A percentile compares a stretch with the other conserved stretches of the same genome.
Conservation (phyloP, 768 basidiomycete species). For the Russula dissimulans region DNA sequence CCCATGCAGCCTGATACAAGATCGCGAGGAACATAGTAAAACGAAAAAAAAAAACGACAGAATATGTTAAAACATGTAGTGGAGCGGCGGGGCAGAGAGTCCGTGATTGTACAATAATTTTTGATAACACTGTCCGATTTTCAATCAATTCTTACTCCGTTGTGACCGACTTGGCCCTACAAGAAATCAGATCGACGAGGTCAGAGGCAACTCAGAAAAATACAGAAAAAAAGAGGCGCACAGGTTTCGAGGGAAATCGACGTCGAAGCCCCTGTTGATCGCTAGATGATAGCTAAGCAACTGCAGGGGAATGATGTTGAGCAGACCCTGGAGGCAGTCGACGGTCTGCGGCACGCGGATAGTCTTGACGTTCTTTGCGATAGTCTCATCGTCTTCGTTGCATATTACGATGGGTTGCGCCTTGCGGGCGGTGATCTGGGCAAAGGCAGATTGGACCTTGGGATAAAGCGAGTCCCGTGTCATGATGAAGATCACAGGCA, state of each 20-base stretch:
- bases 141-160: constrained; percentile 22
- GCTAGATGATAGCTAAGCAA: constrained; percentile 94
- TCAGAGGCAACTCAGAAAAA: not conserved
- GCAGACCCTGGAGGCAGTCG: constrained; percentile 87
- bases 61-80: not conserved
- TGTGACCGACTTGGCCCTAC: constrained; percentile 30
- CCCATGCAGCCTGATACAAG: constrained; percentile 5
- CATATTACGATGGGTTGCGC: constrained; percentile 93
- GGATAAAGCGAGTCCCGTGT: constrained; percentile 97
- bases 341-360: constrained; percentile 93
- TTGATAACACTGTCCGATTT: not conserved
- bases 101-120: constrained; percentile 10
- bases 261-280: constrained; percentile 91
- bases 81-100: not conserved
- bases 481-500: constrained; percentile 99
- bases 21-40: not conserved
- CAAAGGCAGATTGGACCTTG: constrained; percentile 92
- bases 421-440: constrained; percentile 96
- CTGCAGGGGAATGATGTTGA: constrained; percentile 96
- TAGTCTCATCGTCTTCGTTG: constrained; percentile 81
- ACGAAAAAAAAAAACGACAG: not conserved
- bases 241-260: constrained; percentile 97
- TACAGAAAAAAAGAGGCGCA: constrained; percentile 32
- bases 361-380: constrained; percentile 67
- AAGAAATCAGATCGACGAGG: not conserved